phyloP scores from a whole-genome alignment of 768 basidiomycete species.

The Termitomyces sp. region DNA sequence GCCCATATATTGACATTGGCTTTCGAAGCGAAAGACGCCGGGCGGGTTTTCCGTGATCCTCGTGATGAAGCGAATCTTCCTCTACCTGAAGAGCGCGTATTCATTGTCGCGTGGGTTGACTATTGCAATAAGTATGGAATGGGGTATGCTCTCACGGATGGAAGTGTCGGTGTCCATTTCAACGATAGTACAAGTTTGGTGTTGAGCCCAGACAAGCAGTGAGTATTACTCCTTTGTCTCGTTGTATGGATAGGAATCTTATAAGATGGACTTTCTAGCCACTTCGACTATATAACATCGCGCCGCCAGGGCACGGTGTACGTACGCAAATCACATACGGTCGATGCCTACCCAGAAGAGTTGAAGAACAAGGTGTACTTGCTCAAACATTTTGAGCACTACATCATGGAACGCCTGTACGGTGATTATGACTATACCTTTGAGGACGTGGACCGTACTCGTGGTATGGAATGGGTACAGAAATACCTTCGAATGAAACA shows the following conservation, averaged over 20 bases:
- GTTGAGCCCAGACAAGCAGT: constrained; percentile 84
- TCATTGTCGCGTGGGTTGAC: constrained; percentile 98
- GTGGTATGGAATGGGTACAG: constrained; percentile 94
- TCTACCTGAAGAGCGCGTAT: constrained; percentile 68
- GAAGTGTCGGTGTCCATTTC: constrained; percentile 92
- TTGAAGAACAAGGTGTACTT: constrained; percentile 90
- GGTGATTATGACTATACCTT: constrained; percentile 83
- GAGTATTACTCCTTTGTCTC: constrained; percentile 24
- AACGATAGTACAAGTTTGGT: constrained; percentile 91
- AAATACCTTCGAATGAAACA: constrained; percentile 96
- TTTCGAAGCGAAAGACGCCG: constrained; percentile 61
- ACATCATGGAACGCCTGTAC: constrained; percentile 88
- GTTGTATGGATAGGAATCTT: background rate
- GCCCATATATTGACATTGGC: constrained; percentile 45
- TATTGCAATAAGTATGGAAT: constrained; percentile 99
- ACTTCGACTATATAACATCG: constrained; percentile 84
- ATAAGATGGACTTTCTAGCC: constrained; percentile 35
- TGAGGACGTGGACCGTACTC: constrained; percentile 56
- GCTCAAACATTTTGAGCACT: constrained; percentile 88
- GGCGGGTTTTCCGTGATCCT: constrained; percentile 64
- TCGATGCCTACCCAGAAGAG: constrained; percentile 70
- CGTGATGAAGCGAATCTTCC: constrained; percentile 38
- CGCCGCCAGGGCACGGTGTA: constrained; percentile 61
- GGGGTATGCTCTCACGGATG: constrained; percentile 96
- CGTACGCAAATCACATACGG: constrained; percentile 65